Evolutionary conservation across 2,329 filamentous ascomycete genomes (phyloP), one percentile per base, ranked within the genome.

Genomic region (Exutisphaerella laricina): DNA sequence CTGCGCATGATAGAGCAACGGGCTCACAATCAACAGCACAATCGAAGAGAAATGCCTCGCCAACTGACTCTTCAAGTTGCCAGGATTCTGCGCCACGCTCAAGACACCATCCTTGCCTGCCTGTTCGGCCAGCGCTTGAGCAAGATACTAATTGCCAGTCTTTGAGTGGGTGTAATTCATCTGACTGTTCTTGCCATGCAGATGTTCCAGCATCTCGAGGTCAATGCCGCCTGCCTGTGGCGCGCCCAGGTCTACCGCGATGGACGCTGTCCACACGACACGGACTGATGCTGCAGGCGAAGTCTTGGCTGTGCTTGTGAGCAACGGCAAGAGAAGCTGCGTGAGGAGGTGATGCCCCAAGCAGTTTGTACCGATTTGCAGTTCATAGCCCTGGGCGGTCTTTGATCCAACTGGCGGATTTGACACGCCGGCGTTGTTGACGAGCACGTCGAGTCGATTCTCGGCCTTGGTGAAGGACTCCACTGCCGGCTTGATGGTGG

Each of bases 271-370:
- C 56, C 60, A 64, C 4, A 54, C 56, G 2, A 64, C 58, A 17
- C 61, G 53, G 2, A 62, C 59, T 5, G 53, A 50, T 26, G 55
- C 60, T 20, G 54, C 32, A 5, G 58, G 57, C 4, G 49, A 49
- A 5, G 48, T 45, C 5, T 51, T 39, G 6, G 59, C 58, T 8
- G 59, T 62, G 28, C 46, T 36, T 26, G 48, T n/a, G 17, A 62
- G 56, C 9, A 63, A 28, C 3, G 62, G 62, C 4, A 52, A 50
- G n/a, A 64, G 55, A 28, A 58, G 50, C 20, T 58, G 37, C 13
- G 59, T 62, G 43, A 65, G 56, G n/a, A 65, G 51, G 48, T 46
- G 64, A 12, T 57, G 60, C 1, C 60, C 62, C 8, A 65, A 53
- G 37, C 52, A 54, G 45, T 65, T 65, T 17, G 60, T 63, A 18